Base-by-base conservation (phyloP, 2,329 filamentous ascomycete genomes). In the Colletotrichum salicis region DNA sequence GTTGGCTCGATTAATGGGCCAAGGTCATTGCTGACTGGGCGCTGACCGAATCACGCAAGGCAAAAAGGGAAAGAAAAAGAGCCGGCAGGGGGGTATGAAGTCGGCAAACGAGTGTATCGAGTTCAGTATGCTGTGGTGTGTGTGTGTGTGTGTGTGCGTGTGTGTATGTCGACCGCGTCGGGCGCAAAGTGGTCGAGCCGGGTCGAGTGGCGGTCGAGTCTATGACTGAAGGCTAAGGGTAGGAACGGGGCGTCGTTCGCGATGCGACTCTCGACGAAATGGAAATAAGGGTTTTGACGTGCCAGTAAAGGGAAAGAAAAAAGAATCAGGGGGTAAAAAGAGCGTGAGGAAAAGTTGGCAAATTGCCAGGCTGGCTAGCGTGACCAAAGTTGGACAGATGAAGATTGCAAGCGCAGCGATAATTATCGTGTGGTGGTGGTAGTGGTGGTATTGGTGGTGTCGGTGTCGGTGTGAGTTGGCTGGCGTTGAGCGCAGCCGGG, bases 1-100 rank as follows among this genome's bases (percentile, higher is more conserved):
- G 69, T 64, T 67, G 67, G 71, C 73, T 73, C 61, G 51, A 74
- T 48, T 64, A 78, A 75, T 57, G 74, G 75, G 75, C 74, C 77
- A 71, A 73, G 76, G 71, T 73, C 74, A 76, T 76, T 75, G 78
- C 76, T 71, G 69, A 70, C 64, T 60, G 70, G 61, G 51, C 22
- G 61, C 29, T 54, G 56, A 62, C 66, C 45, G 33, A 63, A 62
- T 58, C 67, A 35, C 60, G 61, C 70, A 52, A 33, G 24, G 29
- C 59, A 60, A 27, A 60, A 27, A 72, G 56, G 52, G 57, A 52
- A 61, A 51, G 61, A 62, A 59, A 62, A 59, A 48, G 24, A 35
- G 48, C 8, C 62, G 56, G 45, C 59, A 56, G 55, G 52, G 22
- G 37, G 6, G n/a, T 51, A 51, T n/a, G 22, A 54, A 54, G 33